Conservation (phyloP, 495 filamentous ascomycete species). For the Entonaema liquescens region DNA sequence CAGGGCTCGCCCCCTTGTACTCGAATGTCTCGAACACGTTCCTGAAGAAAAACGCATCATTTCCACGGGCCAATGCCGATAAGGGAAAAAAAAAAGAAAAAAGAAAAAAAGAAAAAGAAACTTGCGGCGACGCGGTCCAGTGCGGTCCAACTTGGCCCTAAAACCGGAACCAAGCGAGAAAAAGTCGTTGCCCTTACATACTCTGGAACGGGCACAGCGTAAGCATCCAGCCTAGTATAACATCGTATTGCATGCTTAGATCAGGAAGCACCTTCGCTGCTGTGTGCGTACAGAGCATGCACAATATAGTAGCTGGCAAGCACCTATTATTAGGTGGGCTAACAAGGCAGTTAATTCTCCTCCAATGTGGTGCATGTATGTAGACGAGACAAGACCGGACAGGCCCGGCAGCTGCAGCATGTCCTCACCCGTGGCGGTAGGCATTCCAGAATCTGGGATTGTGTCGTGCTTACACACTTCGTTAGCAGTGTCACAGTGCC, state of each 20-base stretch:
- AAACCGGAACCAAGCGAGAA: conserved; percentile 15
- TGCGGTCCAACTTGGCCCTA: conserved; percentile 1
- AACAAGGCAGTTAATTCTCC: conserved; percentile 31
- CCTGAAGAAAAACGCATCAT: conserved; percentile 7
- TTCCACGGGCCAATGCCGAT: background rate
- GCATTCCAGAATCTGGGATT: conserved; percentile 43
- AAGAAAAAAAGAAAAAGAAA: background rate
- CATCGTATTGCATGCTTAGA: conserved; percentile 6
- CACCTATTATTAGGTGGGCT: conserved; percentile 24
- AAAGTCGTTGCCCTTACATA: conserved; percentile 4
- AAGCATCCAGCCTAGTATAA: conserved; percentile 4
- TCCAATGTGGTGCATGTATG: conserved; percentile 33
- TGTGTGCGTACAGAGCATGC: background rate
- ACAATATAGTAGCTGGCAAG: conserved; percentile 18
- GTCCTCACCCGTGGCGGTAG: conserved; percentile 36
- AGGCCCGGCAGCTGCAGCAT: conserved; percentile 34
- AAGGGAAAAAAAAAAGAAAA: background rate
- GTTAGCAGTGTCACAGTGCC: conserved; percentile 33
- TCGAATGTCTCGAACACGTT: conserved; percentile 24
- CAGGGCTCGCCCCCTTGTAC: conserved; percentile 26
- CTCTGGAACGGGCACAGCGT: background rate
- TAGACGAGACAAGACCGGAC: conserved; percentile 31
- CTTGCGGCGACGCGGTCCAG: background rate
- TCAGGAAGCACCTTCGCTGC: background rate
- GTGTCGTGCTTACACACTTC: conserved; percentile 40